A percentile compares a stretch with the other conserved stretches of the same genome.
Evolutionary conservation across 345 rosid species (phyloP).

Genomic region (Gossypium mustelinum): DNA sequence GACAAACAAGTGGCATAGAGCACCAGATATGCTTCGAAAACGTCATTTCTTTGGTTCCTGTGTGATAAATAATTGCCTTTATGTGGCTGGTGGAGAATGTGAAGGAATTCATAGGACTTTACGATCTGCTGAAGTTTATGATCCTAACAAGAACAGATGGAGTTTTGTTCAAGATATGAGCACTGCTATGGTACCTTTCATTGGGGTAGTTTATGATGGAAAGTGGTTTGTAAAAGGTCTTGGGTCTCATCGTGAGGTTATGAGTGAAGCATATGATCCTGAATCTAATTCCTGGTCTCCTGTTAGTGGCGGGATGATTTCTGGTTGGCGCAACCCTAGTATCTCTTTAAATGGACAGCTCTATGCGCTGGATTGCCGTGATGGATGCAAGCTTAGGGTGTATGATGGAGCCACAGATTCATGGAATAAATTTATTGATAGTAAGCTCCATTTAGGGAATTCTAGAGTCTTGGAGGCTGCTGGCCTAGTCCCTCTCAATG

Average conservation of each 20-base stretch:
- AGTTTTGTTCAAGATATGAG: conserved; percentile 90
- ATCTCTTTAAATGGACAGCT: conserved; percentile 66
- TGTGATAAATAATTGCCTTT: conserved; percentile 89
- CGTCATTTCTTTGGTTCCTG: conserved; percentile 94
- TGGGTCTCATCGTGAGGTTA: conserved; percentile 84
- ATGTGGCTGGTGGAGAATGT: conserved; percentile 96
- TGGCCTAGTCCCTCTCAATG: conserved; percentile 76
- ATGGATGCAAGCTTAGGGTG: conserved; percentile 85
- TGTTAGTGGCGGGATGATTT: conserved; percentile 74
- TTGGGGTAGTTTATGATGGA: conserved; percentile 80
- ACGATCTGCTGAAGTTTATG: conserved; percentile 92
- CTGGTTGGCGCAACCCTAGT: conserved; percentile 94
- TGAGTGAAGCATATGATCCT: conserved; percentile 89
- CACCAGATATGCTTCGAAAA: conserved; percentile 94
- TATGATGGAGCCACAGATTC: conserved; percentile 68
- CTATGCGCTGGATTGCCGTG: conserved; percentile 84
- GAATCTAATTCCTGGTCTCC: conserved; percentile 71
- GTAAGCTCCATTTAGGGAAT: conserved; percentile 82
- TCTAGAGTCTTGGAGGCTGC: conserved; percentile 88
- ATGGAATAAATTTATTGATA: conserved; percentile 83
- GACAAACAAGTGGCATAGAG: conserved; percentile 94
- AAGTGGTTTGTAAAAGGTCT: conserved; percentile 95
- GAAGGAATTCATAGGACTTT: conserved; percentile 92
- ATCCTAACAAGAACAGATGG: conserved; percentile 85
- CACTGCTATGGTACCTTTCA: conserved; percentile 95